A percentile compares a stretch with the other conserved stretches of the same genome.
Conservation (phyloP, 75 land plant species). For the Chamaecyparis obtusa region DNA sequence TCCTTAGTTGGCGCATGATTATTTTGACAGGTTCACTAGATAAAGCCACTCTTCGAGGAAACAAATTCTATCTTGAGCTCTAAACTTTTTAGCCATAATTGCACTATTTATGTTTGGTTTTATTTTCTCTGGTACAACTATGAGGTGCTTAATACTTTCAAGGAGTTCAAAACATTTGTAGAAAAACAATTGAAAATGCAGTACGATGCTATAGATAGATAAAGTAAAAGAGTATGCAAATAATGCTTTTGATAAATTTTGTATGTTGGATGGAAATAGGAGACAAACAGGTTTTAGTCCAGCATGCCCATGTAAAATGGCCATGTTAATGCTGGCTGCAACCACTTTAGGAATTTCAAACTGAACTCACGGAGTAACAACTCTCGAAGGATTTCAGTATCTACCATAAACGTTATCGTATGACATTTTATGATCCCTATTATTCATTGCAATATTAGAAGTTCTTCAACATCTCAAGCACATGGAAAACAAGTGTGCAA, state of each 20-base stretch:
- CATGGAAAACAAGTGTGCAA: not conserved
- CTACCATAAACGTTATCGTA: not conserved
- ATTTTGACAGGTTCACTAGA: not conserved
- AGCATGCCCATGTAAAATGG: not conserved
- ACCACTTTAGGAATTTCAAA: not conserved
- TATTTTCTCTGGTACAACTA: not conserved
- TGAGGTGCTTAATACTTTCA: not conserved
- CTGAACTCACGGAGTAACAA: not conserved
- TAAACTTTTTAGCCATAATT: not conserved
- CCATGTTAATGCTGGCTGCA: not conserved
- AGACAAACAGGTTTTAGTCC: not conserved
- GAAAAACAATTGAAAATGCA: not conserved
- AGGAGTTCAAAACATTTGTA: not conserved
- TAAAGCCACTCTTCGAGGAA: not conserved
- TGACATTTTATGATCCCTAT: not conserved
- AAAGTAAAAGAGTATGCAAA: not conserved
- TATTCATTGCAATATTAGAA: not conserved
- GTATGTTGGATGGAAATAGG: not conserved
- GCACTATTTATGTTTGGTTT: not conserved
- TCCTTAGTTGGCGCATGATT: not conserved
- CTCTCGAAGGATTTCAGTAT: not conserved
- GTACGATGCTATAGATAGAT: not conserved
- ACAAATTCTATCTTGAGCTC: not conserved
- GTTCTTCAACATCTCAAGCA: not conserved
- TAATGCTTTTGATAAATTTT: not conserved